Base-by-base conservation (phyloP, 1,284 basidiomycete species). In the Pyrrhoderma lamaoense region DNA sequence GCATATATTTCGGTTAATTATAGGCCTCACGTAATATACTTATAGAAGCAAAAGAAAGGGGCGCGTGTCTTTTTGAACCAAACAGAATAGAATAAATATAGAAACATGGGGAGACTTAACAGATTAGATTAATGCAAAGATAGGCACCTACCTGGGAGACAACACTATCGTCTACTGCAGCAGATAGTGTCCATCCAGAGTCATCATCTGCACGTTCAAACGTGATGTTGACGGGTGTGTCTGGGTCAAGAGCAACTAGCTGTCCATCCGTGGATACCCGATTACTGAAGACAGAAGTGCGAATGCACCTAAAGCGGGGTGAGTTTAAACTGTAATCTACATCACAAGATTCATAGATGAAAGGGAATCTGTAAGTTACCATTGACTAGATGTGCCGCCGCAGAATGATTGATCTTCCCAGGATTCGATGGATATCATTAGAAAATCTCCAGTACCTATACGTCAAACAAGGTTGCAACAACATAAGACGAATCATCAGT, bases 361-460 rank as follows among this genome's bases (percentile, higher is more conserved):
- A 19, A n/a, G n/a, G 27, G 5, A 39, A 19, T 21, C n/a, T 8
- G 14, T 22, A 5, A 16, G 42, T 7, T 47, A 51, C 53, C 53
- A 55, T 51, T 55, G 53, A 16, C 22, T 21, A 14, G 40, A 13
- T 16, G 31, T 52, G 16, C 18, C 53, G 14, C 45, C 53, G 34
- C 53, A 55, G 39, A 44, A 55, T 1, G 53, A 35, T 34, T 55
- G 53, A 39, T 55, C 39, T n/a, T 19, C 11, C 49, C 49, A 51
- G 8, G 37, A 38, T 35, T 55, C 53, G 19, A 55, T 22, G 13
- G 45, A 43, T 13, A 49, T 47, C 34, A 36, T 36, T 1, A 55
- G 45, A 19, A 55, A 35, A 37, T 55, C 53, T 35, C 53, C 53
- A 13, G 53, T 55, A 5, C 53, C 53, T 55, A 21, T 2, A 34